Conservation (phyloP, 139 green algal species). For the Monoraphidium neglectum region DNA sequence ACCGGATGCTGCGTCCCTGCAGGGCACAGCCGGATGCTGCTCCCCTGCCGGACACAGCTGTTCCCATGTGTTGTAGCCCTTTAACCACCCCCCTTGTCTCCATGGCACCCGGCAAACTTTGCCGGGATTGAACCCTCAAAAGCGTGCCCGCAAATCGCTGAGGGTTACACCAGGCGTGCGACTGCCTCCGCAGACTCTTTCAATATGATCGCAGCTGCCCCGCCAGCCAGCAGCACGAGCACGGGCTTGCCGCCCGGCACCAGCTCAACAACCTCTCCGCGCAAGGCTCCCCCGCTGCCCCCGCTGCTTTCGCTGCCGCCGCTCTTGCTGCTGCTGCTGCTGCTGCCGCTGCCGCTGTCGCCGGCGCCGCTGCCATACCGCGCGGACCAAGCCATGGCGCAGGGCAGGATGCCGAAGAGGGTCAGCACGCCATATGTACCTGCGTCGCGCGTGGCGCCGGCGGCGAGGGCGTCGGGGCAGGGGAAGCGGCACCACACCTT, state of each 20-base stretch:
- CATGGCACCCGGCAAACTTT: too few relatives aligned
- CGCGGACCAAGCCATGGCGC: conserved; percentile 65
- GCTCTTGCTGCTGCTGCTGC: background rate
- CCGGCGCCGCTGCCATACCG: conserved; percentile 32
- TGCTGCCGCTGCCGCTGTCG: background rate
- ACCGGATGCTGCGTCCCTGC: too few relatives aligned
- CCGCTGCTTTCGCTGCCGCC: background rate
- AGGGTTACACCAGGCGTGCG: too few relatives aligned
- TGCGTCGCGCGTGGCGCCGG: conserved; percentile 7
- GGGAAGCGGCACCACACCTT: too few relatives aligned
- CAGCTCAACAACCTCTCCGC: conserved; percentile 3
- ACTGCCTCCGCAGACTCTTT: conserved; percentile 8
- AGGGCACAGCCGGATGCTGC: too few relatives aligned
- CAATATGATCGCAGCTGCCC: conserved; percentile 46
- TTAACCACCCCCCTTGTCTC: too few relatives aligned
- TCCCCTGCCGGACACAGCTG: too few relatives aligned
- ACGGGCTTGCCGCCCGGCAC: conserved; percentile 47
- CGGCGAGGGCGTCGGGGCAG: too few relatives aligned
- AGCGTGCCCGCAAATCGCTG: too few relatives aligned
- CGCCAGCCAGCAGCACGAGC: conserved; percentile 39
- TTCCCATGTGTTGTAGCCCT: too few relatives aligned
- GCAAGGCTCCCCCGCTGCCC: background rate
- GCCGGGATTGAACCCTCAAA: too few relatives aligned
- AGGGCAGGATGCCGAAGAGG: conserved; percentile 75
- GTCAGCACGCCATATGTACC: conserved; percentile 75